phyloP scores from a whole-genome alignment of 805 yeast species.

The Yueomyces sinensis region DNA sequence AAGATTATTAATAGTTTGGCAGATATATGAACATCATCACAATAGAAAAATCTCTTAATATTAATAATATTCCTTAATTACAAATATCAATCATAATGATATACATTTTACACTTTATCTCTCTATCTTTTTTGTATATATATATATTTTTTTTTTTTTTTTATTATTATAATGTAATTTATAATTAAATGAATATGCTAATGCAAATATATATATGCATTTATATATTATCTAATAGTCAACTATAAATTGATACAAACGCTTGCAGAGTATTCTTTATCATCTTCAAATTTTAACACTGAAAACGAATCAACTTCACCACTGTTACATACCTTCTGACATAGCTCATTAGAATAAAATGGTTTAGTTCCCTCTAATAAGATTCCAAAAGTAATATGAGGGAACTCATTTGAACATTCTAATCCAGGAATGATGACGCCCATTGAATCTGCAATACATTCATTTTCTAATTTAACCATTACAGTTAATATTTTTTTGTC shows the following conservation, averaged over 20 bases:
- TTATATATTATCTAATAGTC: background rate
- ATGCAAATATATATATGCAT: too few species aligned
- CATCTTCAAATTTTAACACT: conserved; percentile 4
- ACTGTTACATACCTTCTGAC: conserved; percentile 7
- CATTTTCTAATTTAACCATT: conserved; percentile 25
- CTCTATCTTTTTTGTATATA: too few species aligned
- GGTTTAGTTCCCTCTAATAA: conserved; percentile 32
- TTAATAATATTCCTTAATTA: too few species aligned
- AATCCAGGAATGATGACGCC: conserved; percentile 9
- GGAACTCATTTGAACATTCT: conserved; percentile 28
- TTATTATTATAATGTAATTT: too few species aligned
- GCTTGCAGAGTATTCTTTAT: conserved; percentile 6
- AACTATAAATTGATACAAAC: conserved; percentile 11
- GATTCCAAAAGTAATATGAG: conserved; percentile 72
- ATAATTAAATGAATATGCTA: too few species aligned
- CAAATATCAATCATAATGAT: too few species aligned
- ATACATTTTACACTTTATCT: too few species aligned
- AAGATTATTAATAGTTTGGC: background rate
- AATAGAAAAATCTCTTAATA: too few species aligned
- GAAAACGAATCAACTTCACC: conserved; percentile 1
- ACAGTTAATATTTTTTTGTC: conserved; percentile 41
- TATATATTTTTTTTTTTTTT: too few species aligned
- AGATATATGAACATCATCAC: background rate
- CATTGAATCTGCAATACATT: conserved; percentile 3
- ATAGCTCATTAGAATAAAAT: conserved; percentile 35